Conservation (phyloP, 495 filamentous ascomycete genomes). For the Xylaria acuta region DNA sequence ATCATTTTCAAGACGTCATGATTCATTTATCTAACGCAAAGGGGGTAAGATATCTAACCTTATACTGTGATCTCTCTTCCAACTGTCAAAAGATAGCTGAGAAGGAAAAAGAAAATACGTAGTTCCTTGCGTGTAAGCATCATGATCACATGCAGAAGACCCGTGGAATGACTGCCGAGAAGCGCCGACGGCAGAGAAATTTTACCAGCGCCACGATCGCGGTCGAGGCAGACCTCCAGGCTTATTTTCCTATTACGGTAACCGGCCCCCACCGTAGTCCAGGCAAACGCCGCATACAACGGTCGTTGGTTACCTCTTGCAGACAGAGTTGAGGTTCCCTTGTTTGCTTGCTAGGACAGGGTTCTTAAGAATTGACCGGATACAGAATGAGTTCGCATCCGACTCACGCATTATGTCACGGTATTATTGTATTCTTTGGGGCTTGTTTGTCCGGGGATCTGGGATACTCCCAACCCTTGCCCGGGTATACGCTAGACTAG, state of each 20-base stretch:
- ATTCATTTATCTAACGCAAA: background rate
- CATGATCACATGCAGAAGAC: constrained; percentile 7
- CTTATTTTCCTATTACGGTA: constrained; percentile 7
- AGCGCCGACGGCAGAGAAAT: constrained; percentile 6
- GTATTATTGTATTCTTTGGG: background rate
- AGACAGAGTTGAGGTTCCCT: constrained; percentile 11
- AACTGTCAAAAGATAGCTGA: background rate
- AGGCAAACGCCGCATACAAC: constrained; percentile 1
- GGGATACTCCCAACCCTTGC: constrained; percentile 17
- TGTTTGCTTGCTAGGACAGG: constrained; percentile 1
- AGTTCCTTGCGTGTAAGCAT: background rate
- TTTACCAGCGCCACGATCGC: background rate
- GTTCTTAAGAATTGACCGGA: background rate
- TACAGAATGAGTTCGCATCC: constrained; percentile 14
- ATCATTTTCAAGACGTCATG: background rate
- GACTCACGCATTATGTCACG: constrained; percentile 8
- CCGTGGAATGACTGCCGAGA: constrained; percentile 3
- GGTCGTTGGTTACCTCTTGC: constrained; percentile 11
- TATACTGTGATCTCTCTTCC: background rate
- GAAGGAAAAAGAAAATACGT: background rate
- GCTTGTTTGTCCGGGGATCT: constrained; percentile 18
- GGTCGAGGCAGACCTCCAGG: background rate
- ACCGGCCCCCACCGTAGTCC: background rate
- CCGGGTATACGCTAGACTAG: constrained; percentile 3
- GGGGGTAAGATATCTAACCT: background rate